Base-by-base conservation (phyloP, 2,329 filamentous ascomycete species). In the Colletotrichum australisinense region DNA sequence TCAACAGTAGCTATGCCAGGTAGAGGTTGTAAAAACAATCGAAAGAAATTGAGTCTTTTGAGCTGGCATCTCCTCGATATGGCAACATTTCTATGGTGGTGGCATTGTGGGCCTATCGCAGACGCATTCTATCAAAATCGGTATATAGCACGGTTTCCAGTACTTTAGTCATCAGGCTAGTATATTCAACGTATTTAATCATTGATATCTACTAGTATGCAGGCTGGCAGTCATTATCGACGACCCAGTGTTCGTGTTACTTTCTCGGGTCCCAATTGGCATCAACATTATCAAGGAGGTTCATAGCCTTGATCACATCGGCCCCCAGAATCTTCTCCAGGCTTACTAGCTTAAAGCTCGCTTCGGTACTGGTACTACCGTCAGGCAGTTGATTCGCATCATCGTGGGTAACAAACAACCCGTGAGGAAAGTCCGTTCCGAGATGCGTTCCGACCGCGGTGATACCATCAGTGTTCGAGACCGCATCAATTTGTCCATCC, bases 391-490 rank as follows among this genome's bases (percentile, higher is more conserved):
- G 83, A 69, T 89, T 90, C 3, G 85, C 84, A 77, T 90, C 88
- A 74, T 89, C 87, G 70, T 89, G 87, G 14, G 86, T 84, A 4
- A 89, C 87, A 2, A 89, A 76, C 28, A 89, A 58, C 0, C 88
- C 87, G 8, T 78, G 76, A 0, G 84, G 84, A 64, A 86, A 87
- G 26, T 81, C 80, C 22, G 75, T 76, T 35, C 86, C 85, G 52
- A 89, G 78, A 0, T 76, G 79, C 0, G 81, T 81, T 0, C 86
- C 85, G 4, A 89, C 85, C 0, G 85, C 87, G 0, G 86, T 74
- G 32, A 89, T 79, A 0, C 88, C 87, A 67, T 89, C 88, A 0
- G 88, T 89, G 74, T 89, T 89, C 16, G 84, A 86, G 5, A 89
- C 88, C 5, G 81, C 82, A 63, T 89, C 88, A 26, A 89, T 80